These are phyloP conservation scores for Monosporozyma unispora DNA, from an alignment of 805 yeast genomes.

Conservation along the genomic window DNA sequence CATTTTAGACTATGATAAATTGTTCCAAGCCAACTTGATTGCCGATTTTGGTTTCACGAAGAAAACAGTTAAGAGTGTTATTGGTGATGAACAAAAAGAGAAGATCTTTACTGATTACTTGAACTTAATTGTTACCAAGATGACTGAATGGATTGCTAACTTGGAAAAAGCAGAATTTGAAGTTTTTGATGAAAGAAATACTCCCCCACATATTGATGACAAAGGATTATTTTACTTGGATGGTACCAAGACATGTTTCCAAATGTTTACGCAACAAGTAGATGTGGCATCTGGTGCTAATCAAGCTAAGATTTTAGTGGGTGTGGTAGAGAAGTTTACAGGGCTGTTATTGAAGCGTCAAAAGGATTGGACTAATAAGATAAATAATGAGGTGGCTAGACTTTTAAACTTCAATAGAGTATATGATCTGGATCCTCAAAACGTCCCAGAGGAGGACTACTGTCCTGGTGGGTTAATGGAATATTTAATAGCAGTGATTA, in stretches of 20 bases:
- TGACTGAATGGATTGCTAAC: constrained; percentile 77
- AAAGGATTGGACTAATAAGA: constrained; percentile 46
- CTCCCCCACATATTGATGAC: constrained; percentile 66
- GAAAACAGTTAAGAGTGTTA: constrained; percentile 41
- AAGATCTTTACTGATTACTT: constrained; percentile 70
- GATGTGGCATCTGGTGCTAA: constrained; percentile 82
- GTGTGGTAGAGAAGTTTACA: constrained; percentile 67
- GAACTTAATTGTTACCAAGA: constrained; percentile 57
- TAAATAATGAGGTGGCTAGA: constrained; percentile 44
- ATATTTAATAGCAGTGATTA: constrained; percentile 73
- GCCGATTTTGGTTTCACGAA: constrained; percentile 42
- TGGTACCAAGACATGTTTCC: constrained; percentile 69
- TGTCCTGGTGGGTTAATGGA: constrained; percentile 71
- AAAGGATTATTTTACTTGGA: constrained; percentile 60
- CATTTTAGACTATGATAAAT: constrained; percentile 69
- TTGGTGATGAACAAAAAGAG: constrained; percentile 66
- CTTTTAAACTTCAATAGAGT: constrained; percentile 29
- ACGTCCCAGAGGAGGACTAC: constrained; percentile 33
- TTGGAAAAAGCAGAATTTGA: constrained; percentile 57
- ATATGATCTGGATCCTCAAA: constrained; percentile 28
- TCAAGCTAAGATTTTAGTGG: constrained; percentile 68
- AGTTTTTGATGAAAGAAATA: constrained; percentile 52
- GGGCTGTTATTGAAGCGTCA: constrained; percentile 53
- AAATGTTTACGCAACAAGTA: constrained; percentile 81
- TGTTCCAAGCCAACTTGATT: constrained; percentile 47